A percentile compares a stretch with the other conserved stretches of the same genome.
Evolutionary conservation across 106 monocot genomes (phyloP).

Genomic region (Triglochin maritima): DNA sequence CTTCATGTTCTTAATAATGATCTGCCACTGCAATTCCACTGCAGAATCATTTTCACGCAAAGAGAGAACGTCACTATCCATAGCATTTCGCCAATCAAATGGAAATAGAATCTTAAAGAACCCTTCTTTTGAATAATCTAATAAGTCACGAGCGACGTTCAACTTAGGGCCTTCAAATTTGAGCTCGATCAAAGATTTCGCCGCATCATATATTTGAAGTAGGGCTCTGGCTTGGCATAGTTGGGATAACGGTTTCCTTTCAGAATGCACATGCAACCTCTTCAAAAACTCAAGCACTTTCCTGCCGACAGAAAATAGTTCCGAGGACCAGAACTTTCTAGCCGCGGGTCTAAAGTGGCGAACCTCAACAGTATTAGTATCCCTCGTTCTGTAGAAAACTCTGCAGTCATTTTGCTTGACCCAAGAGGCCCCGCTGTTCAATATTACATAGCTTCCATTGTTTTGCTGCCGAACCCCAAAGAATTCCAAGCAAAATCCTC

Average conservation of each 20-base stretch:
- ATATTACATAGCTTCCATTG: constrained; percentile 10
- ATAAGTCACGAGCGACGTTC: neutral
- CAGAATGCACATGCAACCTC: constrained; percentile 1
- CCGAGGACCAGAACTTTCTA: constrained; percentile 9
- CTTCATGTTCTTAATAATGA: constrained; percentile 6
- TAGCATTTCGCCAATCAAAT: constrained; percentile 9
- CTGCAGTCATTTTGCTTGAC: neutral
- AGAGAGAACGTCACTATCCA: constrained; percentile 1
- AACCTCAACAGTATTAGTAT: neutral
- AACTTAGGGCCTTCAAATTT: constrained; percentile 1
- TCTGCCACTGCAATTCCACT: constrained; percentile 3
- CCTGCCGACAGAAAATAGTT: constrained; percentile 26
- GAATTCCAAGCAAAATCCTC: constrained; percentile 29
- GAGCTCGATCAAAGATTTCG: constrained; percentile 21
- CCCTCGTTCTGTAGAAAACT: neutral
- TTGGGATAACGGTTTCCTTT: neutral
- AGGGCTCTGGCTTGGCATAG: constrained; percentile 3
- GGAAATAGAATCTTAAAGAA: constrained; percentile 24
- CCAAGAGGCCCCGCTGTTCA: constrained; percentile 26
- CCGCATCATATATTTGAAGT: constrained; percentile 18
- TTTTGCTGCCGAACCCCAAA: constrained; percentile 25
- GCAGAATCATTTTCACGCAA: constrained; percentile 13
- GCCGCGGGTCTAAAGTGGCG: constrained; percentile 10
- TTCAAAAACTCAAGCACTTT: constrained; percentile 19
- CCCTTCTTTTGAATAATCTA: neutral